Percentiles rank a stretch among this genome's conserved stretches.
Evolutionary conservation across 495 filamentous ascomycete species (phyloP).

Genomic region (Bryoglossum gracile): DNA sequence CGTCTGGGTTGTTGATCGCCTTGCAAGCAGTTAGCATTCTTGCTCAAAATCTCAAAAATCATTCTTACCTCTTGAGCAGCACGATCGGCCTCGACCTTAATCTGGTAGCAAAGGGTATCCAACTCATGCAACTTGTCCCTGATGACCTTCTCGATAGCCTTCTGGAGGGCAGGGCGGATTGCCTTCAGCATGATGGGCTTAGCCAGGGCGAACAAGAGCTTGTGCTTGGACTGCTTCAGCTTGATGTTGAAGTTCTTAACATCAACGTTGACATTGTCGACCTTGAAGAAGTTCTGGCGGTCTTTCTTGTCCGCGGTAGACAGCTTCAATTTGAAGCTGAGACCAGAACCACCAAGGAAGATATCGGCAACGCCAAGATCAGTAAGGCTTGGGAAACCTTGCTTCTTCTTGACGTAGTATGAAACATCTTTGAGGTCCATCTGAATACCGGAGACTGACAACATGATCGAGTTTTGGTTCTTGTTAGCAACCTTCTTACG

Average conservation of each 20-base stretch:
- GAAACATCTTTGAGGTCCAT: conserved; percentile 81
- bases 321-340: conserved; percentile 87
- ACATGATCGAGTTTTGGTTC: conserved; percentile 72
- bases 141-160: conserved; percentile 82
- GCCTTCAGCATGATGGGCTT: conserved; percentile 83
- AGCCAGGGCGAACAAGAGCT: conserved; percentile 78
- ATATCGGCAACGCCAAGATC: conserved; percentile 90
- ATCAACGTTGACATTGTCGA: conserved; percentile 63
- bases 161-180: conserved; percentile 74
- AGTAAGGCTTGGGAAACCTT: conserved; percentile 86
- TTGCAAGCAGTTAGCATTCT: background rate
- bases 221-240: conserved; percentile 88
- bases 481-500: conserved; percentile 78
- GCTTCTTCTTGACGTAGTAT: conserved; percentile 93
- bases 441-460: conserved; percentile 84
- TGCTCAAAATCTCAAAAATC: too few species aligned
- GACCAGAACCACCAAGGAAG: conserved; percentile 77
- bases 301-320: conserved; percentile 73
- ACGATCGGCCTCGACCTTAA: conserved; percentile 76
- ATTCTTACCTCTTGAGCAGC: conserved; percentile 33
- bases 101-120: conserved; percentile 61
- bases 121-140: conserved; percentile 64
- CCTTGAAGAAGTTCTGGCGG: conserved; percentile 80
- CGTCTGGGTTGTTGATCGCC: conserved; percentile 53
- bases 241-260: conserved; percentile 85